These are phyloP conservation scores for Vaccinium myrtillus DNA, from an alignment of 148 eudicot genomes.

Conservation along the genomic window DNA sequence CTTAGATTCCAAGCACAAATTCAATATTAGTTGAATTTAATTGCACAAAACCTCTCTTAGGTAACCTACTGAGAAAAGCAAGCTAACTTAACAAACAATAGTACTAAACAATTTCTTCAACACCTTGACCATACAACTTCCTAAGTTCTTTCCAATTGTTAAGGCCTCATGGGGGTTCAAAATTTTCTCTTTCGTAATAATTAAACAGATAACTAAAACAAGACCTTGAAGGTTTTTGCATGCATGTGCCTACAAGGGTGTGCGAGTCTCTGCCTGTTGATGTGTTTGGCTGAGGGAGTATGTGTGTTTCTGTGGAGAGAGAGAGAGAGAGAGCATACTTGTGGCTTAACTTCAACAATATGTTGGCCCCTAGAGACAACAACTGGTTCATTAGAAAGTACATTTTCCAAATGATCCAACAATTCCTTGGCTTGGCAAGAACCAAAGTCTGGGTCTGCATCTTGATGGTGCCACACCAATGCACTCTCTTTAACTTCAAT, in stretches of 20 bases:
- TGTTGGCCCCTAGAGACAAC: slow-evolving; percentile 65
- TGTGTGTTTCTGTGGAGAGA: neutral
- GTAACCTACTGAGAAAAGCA: neutral
- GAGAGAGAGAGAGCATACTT: slow-evolving; percentile 37
- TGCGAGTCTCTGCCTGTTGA: neutral
- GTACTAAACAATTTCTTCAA: neutral
- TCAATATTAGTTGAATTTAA: neutral
- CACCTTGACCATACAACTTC: neutral
- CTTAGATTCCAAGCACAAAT: neutral
- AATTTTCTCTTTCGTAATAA: neutral
- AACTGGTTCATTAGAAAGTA: slow-evolving; percentile 82
- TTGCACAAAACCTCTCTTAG: neutral
- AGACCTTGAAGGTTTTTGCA: neutral
- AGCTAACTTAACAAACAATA: neutral
- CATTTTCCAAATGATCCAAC: slow-evolving; percentile 75
- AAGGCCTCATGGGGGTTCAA: neutral
- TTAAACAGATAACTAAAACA: neutral
- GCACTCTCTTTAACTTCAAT: slow-evolving; percentile 79
- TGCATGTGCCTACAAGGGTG: neutral
- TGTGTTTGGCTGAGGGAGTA: neutral
- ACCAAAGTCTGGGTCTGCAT: slow-evolving; percentile 86
- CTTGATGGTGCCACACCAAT: slow-evolving; percentile 83
- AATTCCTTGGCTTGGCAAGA: slow-evolving; percentile 85
- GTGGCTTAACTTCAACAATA: slow-evolving; percentile 86
- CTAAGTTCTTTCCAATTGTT: neutral